A percentile compares a stretch with the other conserved stretches of the same genome.
Evolutionary conservation across 2,329 filamentous ascomycete species (phyloP).

Genomic region (Thermoascus crustaceus): DNA sequence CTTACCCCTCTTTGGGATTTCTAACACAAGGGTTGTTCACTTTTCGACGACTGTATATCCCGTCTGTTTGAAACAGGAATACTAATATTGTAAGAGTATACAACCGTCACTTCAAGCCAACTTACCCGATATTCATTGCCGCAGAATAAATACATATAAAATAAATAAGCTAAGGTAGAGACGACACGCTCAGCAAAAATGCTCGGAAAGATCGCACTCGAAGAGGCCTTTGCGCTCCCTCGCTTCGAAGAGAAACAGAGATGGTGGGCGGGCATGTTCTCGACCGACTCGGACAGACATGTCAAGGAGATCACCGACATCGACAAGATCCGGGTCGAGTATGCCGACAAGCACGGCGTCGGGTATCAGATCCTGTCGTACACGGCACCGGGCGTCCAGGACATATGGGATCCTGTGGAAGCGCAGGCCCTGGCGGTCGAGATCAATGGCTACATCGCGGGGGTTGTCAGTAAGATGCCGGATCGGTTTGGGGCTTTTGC

Average conservation of each 20-base stretch:
- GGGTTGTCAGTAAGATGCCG: conserved; percentile 33
- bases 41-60: no score
- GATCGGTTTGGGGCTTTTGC: conserved; percentile 41
- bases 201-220: conserved; percentile 54
- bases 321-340: conserved; percentile 34
- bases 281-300: conserved; percentile 52
- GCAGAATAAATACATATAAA: no score
- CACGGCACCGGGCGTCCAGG: conserved; percentile 43
- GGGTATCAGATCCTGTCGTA: conserved; percentile 43
- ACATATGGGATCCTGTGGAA: conserved; percentile 37
- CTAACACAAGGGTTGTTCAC: no score
- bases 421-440: conserved; percentile 38
- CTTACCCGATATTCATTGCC: no score
- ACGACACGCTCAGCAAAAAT: no score
- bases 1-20: no score
- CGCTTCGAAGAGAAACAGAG: conserved; percentile 50
- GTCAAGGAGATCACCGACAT: conserved; percentile 48
- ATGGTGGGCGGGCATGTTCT: conserved; percentile 56
- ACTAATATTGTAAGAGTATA: no score
- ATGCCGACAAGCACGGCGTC: conserved; percentile 39
- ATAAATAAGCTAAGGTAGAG: no score
- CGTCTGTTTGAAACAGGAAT: no score
- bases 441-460: conserved; percentile 41
- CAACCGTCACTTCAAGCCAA: no score
- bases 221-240: conserved; percentile 55